Conservation (phyloP, 139 green algal species). For the Pseudopediastrum boryanum region DNA sequence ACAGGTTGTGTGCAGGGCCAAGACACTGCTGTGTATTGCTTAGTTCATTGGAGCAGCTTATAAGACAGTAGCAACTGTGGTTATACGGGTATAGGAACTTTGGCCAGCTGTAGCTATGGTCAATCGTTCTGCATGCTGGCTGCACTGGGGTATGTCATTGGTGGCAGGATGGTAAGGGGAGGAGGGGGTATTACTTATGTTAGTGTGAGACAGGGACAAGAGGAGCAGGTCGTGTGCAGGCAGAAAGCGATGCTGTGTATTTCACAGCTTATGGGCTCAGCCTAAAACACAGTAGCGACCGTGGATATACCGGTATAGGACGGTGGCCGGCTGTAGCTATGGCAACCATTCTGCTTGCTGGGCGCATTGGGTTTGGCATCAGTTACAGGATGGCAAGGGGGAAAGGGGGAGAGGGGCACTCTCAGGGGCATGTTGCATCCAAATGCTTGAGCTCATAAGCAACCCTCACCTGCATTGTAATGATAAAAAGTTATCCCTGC, state of each 20-base stretch:
- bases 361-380: constrained; percentile 19
- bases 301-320: constrained; percentile 40
- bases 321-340: constrained; percentile 50
- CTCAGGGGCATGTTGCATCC: too few species aligned
- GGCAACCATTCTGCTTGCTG: constrained; percentile 48
- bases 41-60: constrained; percentile 22
- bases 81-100: constrained; percentile 40
- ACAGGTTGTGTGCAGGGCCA: constrained; percentile 10
- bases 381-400: constrained; percentile 12
- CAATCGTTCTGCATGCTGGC: constrained; percentile 50
- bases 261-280: constrained; percentile 7
- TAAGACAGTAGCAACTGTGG: constrained; percentile 32
- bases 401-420: neutral
- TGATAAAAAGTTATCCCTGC: too few species aligned
- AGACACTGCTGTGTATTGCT: constrained; percentile 32
- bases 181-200: neutral
- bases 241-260: constrained; percentile 10
- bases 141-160: constrained; percentile 10
- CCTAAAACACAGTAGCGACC: constrained; percentile 35
- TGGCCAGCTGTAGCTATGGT: constrained; percentile 49
- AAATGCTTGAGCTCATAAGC: too few species aligned
- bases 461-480: too few species aligned
- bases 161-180: constrained; percentile 31
- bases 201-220: constrained; percentile 17
- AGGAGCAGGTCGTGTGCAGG: constrained; percentile 22